Conservation (phyloP, 192 early-diverging fungal species). For the Backusella tuberculispora region DNA sequence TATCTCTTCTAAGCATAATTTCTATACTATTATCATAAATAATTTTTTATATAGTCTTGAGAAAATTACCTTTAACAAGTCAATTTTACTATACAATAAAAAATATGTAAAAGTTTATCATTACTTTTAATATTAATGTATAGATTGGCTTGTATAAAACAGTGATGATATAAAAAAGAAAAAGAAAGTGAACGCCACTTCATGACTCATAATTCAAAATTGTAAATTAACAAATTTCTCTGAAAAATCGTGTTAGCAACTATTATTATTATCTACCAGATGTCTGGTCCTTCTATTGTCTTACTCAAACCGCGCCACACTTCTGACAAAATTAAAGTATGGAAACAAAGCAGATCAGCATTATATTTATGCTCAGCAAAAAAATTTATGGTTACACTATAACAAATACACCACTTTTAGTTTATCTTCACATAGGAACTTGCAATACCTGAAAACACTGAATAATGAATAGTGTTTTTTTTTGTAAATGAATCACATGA, state of each 20-base stretch:
- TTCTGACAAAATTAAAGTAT: background rate
- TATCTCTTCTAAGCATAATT: too few relatives aligned
- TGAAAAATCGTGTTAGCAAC: background rate
- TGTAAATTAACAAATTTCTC: background rate
- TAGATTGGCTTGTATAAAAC: too few relatives aligned
- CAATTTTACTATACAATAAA: too few relatives aligned
- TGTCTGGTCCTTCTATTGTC: background rate
- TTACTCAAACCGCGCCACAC: background rate
- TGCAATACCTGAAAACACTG: background rate
- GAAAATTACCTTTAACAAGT: too few relatives aligned
- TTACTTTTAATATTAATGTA: too few relatives aligned
- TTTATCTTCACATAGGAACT: background rate
- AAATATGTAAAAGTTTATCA: too few relatives aligned
- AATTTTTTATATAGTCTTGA: too few relatives aligned
- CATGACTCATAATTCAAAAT: background rate
- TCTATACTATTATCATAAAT: too few relatives aligned
- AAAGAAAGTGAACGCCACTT: background rate
- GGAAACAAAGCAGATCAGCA: background rate
- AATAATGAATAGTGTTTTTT: background rate
- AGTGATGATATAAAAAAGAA: too few relatives aligned
- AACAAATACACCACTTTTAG: background rate
- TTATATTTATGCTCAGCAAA: background rate
- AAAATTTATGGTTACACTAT: background rate
- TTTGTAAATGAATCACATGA: background rate
- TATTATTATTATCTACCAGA: background rate